phyloP scores from a whole-genome alignment of 1,284 basidiomycete species.

The Naganishia sp. region DNA sequence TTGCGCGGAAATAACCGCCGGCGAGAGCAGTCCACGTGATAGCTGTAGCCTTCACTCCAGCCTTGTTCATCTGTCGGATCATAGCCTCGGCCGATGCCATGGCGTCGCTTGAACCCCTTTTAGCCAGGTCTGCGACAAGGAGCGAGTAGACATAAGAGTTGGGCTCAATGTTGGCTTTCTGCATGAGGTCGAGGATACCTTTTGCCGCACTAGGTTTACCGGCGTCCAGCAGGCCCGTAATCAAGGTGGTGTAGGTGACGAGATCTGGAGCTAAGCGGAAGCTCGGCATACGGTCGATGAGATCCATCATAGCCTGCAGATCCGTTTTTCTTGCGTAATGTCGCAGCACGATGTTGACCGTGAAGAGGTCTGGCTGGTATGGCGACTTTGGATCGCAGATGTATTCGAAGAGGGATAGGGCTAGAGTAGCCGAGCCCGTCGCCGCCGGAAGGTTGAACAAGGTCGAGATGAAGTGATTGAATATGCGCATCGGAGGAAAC shows the following conservation, averaged over 20 bases:
- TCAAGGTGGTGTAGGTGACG: constrained; percentile 76
- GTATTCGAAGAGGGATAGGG: constrained; percentile 43
- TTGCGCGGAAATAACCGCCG: constrained; percentile 49
- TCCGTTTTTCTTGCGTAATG: constrained; percentile 65
- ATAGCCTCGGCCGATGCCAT: constrained; percentile 67
- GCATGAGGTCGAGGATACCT: constrained; percentile 68
- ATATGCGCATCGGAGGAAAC: constrained; percentile 45
- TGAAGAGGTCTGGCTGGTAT: constrained; percentile 64
- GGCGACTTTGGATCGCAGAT: constrained; percentile 41
- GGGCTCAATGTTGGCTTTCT: constrained; percentile 67
- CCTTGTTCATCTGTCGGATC: constrained; percentile 54
- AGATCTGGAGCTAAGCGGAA: constrained; percentile 66
- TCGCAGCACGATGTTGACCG: constrained; percentile 74
- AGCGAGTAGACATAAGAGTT: constrained; percentile 71
- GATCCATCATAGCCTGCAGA: constrained; percentile 62
- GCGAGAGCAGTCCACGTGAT: constrained; percentile 55
- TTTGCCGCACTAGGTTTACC: constrained; percentile 67
- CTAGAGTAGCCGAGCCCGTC: constrained; percentile 38
- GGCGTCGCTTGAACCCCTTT: constrained; percentile 59
- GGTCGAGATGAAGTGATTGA: constrained; percentile 50
- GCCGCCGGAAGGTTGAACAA: constrained; percentile 41
- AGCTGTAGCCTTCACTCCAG: constrained; percentile 34
- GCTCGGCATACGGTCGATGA: constrained; percentile 55
- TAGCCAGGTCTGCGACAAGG: constrained; percentile 71
- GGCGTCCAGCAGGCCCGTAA: constrained; percentile 69